Base-by-base conservation (phyloP, 208 protist genomes). In the Leishmania major region DNA sequence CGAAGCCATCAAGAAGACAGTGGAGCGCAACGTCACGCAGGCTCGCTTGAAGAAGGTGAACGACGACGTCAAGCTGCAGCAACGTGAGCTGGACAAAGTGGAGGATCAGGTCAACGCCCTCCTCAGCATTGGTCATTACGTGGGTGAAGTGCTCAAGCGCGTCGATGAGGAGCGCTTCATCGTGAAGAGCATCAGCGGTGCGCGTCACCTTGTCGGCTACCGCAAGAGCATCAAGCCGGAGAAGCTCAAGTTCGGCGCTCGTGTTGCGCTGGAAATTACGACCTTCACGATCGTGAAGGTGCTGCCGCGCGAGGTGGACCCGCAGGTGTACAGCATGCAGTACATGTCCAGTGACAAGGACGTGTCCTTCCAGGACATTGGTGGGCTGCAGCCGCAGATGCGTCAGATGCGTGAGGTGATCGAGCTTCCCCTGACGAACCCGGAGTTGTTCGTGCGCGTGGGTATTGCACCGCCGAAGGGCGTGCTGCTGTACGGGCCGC, bases 391-490 rank as follows among this genome's bases (percentile, higher is more conserved):
- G 84, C 95, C 99, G 77, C 99, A 99, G 91, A 99, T 99, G 86
- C 96, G 99, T 49, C 98, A 99, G 83, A 95, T 99, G 77, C 95
- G 99, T 64, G 99, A 99, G 85, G 99, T 99, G 49, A 99, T 99
- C 62, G 99, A 99, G 91, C 93, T 99, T 40, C 99, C 99, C 7
- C 87, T 99, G 19, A 99, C 98, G 35, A 99, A 99, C 78, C 99
- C 99, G 0, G 99, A 99, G 88, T 91, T 99, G 17, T 99, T 99
- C 89, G 17, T 95, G 13, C 96, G 99, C 47, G 99, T 99, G 0
- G 99, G 99, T 71, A 99, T 99, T 81, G 98, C 99, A 51, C 95
- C 99, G 53, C 99, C 99, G 47, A 99, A 99, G 88, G 99, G 99
- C 53, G 99, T 99, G 22, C 94, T 99, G 45, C 93, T 99, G 3